Evolutionary conservation across 2,329 filamentous ascomycete species (phyloP).

Genomic region (Venturia effusa): DNA sequence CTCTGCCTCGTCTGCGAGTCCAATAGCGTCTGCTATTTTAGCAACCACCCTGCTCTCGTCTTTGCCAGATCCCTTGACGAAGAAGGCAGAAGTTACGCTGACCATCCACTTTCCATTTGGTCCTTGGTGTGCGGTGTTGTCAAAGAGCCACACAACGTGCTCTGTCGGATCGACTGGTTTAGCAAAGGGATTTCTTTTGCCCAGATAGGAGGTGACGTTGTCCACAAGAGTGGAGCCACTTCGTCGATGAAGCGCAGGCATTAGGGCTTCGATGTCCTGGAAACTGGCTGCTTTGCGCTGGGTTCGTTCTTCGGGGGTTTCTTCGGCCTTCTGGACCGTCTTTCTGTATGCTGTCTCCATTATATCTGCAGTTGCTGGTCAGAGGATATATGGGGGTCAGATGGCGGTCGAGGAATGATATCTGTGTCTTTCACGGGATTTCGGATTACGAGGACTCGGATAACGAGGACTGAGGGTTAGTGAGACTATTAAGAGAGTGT

Average conservation of each 20-base stretch:
- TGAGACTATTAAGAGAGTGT: too few relatives aligned
- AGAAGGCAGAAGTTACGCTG: conserved; percentile 75
- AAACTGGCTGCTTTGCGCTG: conserved; percentile 9
- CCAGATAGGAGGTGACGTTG: conserved; percentile 28
- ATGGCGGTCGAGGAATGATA: background rate
- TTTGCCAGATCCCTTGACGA: conserved; percentile 59
- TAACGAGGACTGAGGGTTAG: background rate
- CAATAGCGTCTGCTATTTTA: conserved; percentile 58
- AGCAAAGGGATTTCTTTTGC: conserved; percentile 27
- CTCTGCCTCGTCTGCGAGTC: conserved; percentile 41
- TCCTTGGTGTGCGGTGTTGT: conserved; percentile 70
- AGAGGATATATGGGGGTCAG: background rate
- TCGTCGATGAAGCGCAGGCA: conserved; percentile 10
- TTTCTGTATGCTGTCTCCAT: conserved; percentile 1
- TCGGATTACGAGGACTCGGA: background rate
- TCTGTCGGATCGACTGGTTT: conserved; percentile 43
- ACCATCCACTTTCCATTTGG: conserved; percentile 54
- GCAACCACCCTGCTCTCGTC: conserved; percentile 58
- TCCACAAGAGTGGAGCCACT: conserved; percentile 21
- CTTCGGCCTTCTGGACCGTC: conserved; percentile 8
- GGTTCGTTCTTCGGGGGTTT: conserved; percentile 8
- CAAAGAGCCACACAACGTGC: conserved; percentile 78
- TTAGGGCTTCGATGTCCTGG: conserved; percentile 10
- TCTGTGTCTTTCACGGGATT: background rate
- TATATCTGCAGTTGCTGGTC: background rate